Conservation (phyloP, 768 basidiomycete genomes). For the Leccinum ochraceum region DNA sequence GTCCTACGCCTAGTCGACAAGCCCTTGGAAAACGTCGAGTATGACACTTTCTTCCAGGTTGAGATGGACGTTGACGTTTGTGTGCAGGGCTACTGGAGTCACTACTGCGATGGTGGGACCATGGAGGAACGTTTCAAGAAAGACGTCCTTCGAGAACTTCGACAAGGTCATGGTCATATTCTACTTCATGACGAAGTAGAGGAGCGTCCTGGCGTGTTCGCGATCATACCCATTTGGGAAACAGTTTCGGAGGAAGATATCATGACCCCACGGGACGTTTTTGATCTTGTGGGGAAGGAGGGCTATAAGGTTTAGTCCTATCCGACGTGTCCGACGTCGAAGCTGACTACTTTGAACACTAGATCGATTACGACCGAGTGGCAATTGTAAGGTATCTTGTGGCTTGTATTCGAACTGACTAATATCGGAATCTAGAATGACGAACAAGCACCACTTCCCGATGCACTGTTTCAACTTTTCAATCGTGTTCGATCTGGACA, state of each 20-base stretch:
- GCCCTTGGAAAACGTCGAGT: constrained; percentile 96
- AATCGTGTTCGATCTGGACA: constrained; percentile 65
- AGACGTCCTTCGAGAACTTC: constrained; percentile 85
- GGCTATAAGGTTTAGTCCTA: constrained; percentile 57
- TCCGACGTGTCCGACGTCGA: not conserved
- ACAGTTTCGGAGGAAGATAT: constrained; percentile 78
- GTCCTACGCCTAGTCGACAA: constrained; percentile 85
- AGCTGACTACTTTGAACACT: constrained; percentile 9
- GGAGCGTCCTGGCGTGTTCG: constrained; percentile 85
- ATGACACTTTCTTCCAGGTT: constrained; percentile 26
- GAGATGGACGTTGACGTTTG: not conserved
- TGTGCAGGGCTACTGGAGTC: constrained; percentile 83
- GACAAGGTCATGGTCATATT: constrained; percentile 67
- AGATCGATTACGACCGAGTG: constrained; percentile 88
- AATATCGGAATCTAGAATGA: constrained; percentile 68
- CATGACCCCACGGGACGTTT: constrained; percentile 85
- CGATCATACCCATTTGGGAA: constrained; percentile 96
- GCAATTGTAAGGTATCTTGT: constrained; percentile 66
- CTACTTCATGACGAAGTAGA: constrained; percentile 96
- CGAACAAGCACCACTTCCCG: constrained; percentile 94
- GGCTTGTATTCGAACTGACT: constrained; percentile 1
- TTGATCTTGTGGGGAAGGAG: constrained; percentile 69
- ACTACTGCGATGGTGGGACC: constrained; percentile 81
- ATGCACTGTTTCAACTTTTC: constrained; percentile 76
- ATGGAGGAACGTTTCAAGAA: constrained; percentile 90